Evolutionary conservation across 2,329 filamentous ascomycete genomes (phyloP).

Genomic region (Aspergillus japonicus): DNA sequence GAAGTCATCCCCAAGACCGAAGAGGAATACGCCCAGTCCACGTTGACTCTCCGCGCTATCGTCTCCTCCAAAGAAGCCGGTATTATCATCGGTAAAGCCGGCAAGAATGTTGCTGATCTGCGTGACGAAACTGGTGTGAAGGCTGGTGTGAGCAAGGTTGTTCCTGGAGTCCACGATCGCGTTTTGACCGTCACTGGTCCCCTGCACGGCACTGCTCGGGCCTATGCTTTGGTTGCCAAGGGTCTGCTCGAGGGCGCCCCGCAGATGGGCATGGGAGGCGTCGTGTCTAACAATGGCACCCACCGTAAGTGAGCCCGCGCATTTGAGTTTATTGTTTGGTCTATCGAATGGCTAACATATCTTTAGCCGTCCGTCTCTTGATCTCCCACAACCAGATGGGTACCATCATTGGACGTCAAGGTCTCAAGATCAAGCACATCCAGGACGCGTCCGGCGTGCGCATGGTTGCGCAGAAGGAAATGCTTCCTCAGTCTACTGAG

Average conservation of each 20-base stretch:
- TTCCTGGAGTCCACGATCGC: slow-evolving; percentile 94
- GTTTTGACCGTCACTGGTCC: slow-evolving; percentile 93
- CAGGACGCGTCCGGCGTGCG: slow-evolving; percentile 94
- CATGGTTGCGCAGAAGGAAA: slow-evolving; percentile 99
- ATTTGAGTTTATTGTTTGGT: neutral
- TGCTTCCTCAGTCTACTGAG: slow-evolving; percentile 98
- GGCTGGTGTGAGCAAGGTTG: slow-evolving; percentile 97
- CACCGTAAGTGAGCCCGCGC: slow-evolving; percentile 65
- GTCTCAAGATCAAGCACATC: slow-evolving; percentile 99
- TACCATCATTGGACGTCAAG: slow-evolving; percentile 95
- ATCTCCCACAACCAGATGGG: slow-evolving; percentile 99
- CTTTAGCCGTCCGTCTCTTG: slow-evolving; percentile 85
- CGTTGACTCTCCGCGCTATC: slow-evolving; percentile 92
- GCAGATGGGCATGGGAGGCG: slow-evolving; percentile 91
- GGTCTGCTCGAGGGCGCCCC: slow-evolving; percentile 90
- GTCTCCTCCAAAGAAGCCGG: slow-evolving; percentile 98
- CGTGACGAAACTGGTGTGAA: slow-evolving; percentile 97
- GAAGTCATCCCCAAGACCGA: slow-evolving; percentile 86
- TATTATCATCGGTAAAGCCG: slow-evolving; percentile 97
- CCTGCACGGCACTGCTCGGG: slow-evolving; percentile 83
- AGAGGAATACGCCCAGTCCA: slow-evolving; percentile 90
- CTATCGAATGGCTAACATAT: slow-evolving; percentile 18
- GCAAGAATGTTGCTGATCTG: slow-evolving; percentile 96
- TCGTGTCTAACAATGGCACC: slow-evolving; percentile 82
- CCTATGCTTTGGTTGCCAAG: slow-evolving; percentile 90